Base-by-base conservation (phyloP, 106 monocot genomes). In the Chionographis japonica region DNA sequence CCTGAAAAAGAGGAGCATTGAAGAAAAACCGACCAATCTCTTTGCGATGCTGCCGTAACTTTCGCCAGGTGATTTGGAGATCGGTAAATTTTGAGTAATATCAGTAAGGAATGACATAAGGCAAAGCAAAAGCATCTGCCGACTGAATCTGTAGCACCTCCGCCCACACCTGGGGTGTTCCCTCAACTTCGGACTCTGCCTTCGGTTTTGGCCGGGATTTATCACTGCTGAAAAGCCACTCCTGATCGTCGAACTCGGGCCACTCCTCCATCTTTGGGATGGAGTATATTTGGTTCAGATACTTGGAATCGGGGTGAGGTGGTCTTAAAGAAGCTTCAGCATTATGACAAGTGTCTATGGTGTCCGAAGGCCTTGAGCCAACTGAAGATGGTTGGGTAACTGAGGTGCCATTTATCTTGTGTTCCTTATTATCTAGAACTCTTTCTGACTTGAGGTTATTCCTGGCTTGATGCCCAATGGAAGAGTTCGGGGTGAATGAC, bases 61-160 rank as follows among this genome's bases (percentile, higher is more conserved):
- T 79, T 14, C 17, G 6, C 8, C 5, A 18, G 27, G 35, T 12
- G 37, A 49, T 18, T 53, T 43, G 46, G 14, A 18, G 50, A 82
- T 46, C 50, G 37, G 37, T 49, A 51, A 58, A 53, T 41, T 0
- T 16, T 3, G 54, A n/a, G 42, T 43, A 54, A 19, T 8, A 56
- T 83, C 79, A 92, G 68, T 78, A 88, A 3, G 92, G 92, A 66
- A 92, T 74, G 35, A 92, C 88, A 62, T 92, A 92, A 11, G 92
- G 92, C 60, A 92, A 46, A 61, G 88, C 88, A 58, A 88, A 68
- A 63, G 80, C 70, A 69, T 92, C 85, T 4, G 70, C 70, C 4
- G 63, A 50, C 14, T 85, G 80, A 46, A 92, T 83, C 58, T 38
- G 68, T 56, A 74, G 14, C 57, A 85, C 72, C 60, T 74, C n/a